Conservation (phyloP, 148 eudicot species). For the Euryodendron excelsum region DNA sequence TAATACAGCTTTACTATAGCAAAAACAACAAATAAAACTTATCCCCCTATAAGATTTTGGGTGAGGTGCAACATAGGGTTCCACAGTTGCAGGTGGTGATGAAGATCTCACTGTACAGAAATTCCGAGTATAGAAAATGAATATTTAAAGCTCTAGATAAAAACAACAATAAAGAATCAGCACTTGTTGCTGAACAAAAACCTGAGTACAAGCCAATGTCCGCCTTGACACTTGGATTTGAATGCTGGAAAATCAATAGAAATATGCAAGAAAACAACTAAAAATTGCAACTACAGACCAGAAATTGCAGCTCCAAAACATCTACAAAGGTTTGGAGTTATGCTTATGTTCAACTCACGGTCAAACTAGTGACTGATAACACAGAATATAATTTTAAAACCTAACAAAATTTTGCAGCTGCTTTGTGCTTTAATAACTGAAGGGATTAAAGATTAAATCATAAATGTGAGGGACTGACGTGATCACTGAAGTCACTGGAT, state of each 20-base stretch:
- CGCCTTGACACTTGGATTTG: slow-evolving; percentile 39
- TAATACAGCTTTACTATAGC: background rate
- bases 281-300: background rate
- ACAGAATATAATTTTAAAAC: background rate
- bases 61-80: slow-evolving; percentile 65
- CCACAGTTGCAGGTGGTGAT: slow-evolving; percentile 55
- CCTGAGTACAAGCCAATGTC: slow-evolving; percentile 62
- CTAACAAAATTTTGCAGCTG: background rate
- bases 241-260: slow-evolving; percentile 43
- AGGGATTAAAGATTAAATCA: background rate
- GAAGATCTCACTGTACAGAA: slow-evolving; percentile 61
- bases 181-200: slow-evolving; percentile 5
- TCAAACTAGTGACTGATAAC: slow-evolving; percentile 27
- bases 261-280: background rate
- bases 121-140: slow-evolving; percentile 14
- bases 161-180: background rate
- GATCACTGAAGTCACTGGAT: slow-evolving; percentile 57
- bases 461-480: background rate
- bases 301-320: background rate
- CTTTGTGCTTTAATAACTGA: background rate
- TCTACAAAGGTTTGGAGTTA: slow-evolving; percentile 11
- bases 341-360: slow-evolving; percentile 42
- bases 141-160: slow-evolving; percentile 2
- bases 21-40: slow-evolving; percentile 4
- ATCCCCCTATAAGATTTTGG: slow-evolving; percentile 80